Evolutionary conservation across 2,329 filamentous ascomycete species (phyloP).

Genomic region (Aphanocladium album): DNA sequence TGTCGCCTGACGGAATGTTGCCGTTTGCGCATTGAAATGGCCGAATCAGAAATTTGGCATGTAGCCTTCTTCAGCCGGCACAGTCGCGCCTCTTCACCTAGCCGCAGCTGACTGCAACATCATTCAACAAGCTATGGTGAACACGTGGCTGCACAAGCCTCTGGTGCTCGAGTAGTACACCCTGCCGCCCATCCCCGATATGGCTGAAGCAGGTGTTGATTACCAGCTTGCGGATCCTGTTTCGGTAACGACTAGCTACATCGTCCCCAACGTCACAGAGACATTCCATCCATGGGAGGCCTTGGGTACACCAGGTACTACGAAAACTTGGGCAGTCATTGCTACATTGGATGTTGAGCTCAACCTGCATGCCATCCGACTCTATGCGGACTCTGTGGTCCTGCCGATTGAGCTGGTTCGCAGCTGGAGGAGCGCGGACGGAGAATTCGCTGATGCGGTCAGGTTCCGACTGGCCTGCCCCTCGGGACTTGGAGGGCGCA

Average conservation of each 20-base stretch:
- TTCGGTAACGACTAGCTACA: neutral
- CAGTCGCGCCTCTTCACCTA: neutral
- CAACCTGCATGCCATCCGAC: neutral
- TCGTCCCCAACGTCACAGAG: neutral
- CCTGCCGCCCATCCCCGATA: neutral
- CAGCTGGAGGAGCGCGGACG: neutral
- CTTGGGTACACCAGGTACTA: neutral
- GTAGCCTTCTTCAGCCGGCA: neutral
- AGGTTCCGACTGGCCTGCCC: too few relatives aligned
- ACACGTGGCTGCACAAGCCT: neutral
- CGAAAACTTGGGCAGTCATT: neutral
- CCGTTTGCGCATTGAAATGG: neutral
- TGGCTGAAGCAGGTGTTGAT: too few relatives aligned
- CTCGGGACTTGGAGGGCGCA: too few relatives aligned
- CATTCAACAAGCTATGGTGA: neutral
- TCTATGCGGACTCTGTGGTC: neutral
- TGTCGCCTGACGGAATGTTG: neutral
- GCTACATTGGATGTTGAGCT: neutral
- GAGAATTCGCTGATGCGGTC: neutral
- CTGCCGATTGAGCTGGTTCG: neutral
- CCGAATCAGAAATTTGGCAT: neutral
- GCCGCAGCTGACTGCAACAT: neutral
- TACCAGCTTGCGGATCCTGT: neutral
- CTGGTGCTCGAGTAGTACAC: neutral
- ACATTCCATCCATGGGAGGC: neutral